phyloP scores from a whole-genome alignment of 106 monocot genomes.

The Acanthochlamys bracteata region DNA sequence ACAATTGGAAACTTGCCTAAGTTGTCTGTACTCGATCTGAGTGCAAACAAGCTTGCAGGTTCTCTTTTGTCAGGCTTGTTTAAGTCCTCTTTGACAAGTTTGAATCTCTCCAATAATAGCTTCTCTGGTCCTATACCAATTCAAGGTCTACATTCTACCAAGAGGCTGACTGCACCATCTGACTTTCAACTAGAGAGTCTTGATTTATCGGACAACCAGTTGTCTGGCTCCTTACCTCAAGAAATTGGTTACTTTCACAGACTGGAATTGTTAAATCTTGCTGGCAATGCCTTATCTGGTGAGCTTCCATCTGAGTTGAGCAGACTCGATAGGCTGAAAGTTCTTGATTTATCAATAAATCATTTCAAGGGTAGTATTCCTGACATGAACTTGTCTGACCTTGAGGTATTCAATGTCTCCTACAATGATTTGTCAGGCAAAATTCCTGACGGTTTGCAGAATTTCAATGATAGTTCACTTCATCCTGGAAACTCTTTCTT shows the following conservation, averaged over 20 bases:
- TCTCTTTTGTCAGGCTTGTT: constrained; percentile 38
- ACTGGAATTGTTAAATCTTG: constrained; percentile 47
- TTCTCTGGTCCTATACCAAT: constrained; percentile 58
- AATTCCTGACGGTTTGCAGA: constrained; percentile 50
- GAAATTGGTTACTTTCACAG: constrained; percentile 52
- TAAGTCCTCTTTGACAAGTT: constrained; percentile 37
- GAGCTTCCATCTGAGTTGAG: constrained; percentile 59
- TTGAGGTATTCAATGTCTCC: constrained; percentile 59
- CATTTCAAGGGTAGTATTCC: constrained; percentile 66
- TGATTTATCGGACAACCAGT: constrained; percentile 65
- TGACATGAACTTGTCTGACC: constrained; percentile 34
- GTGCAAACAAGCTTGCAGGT: constrained; percentile 47
- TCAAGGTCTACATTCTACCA: constrained; percentile 43
- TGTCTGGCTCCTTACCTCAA: constrained; percentile 55
- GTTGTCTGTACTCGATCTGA: constrained; percentile 50
- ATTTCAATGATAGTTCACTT: constrained; percentile 57
- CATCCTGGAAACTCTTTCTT: constrained; percentile 64
- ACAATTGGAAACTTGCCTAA: constrained; percentile 39
- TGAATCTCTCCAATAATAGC: constrained; percentile 73
- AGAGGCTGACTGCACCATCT: constrained; percentile 37
- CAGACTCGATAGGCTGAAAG: constrained; percentile 43
- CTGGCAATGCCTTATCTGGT: constrained; percentile 58
- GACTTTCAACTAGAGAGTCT: constrained; percentile 46
- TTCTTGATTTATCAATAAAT: constrained; percentile 71
- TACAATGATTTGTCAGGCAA: constrained; percentile 70